Evolutionary conservation across 768 basidiomycete genomes (phyloP), one percentile per base, ranked within the genome.

Genomic region (Phaffia australis): DNA sequence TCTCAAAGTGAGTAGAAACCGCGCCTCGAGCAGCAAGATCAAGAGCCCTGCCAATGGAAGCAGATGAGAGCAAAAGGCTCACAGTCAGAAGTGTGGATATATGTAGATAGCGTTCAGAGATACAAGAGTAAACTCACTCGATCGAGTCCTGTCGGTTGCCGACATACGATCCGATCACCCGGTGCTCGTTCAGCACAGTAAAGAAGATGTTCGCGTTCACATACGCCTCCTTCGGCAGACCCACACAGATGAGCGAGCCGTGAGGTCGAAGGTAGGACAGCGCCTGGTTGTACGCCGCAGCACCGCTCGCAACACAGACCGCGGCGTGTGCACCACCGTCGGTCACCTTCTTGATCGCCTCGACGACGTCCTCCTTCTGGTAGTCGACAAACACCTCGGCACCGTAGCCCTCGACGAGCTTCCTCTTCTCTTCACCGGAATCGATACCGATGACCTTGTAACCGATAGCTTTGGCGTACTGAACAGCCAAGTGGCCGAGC

Each of bases 391-490:
- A 79, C 18, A 63, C 80, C 71, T 88, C 86, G 0, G 85, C 86
- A 30, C 88, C 87, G 57, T 88, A 82, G 11, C 79, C 74, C 67
- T 78, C 69, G 73, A 81, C 82, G 3, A 88, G 78, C 57, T 83
- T 77, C 71, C 81, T 79, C 79, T 90, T 91, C 67, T 86, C 84
- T 9, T 77, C 83, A 19, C 88, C 87, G 1, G 84, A 84, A 72
- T 92, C 89, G 72, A 91, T 81, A 3, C 87, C 89, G 65, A 91
- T 83, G 14, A 90, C 87, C 23, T 85, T 83, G 58, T 87, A 81
- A 5, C 61, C 61, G 79, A 86, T 85, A 30, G 82, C 81, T 52
- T 79, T 80, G 19, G 89, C 90, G 72, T 92, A 91, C 75, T 92
- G 89, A 32, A 89, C 75, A 30, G 88, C 87, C 35, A 93, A 81